Evolutionary conservation across 2,329 filamentous ascomycete species (phyloP).

Genomic region (Hawksworthiomyces lignivorus): DNA sequence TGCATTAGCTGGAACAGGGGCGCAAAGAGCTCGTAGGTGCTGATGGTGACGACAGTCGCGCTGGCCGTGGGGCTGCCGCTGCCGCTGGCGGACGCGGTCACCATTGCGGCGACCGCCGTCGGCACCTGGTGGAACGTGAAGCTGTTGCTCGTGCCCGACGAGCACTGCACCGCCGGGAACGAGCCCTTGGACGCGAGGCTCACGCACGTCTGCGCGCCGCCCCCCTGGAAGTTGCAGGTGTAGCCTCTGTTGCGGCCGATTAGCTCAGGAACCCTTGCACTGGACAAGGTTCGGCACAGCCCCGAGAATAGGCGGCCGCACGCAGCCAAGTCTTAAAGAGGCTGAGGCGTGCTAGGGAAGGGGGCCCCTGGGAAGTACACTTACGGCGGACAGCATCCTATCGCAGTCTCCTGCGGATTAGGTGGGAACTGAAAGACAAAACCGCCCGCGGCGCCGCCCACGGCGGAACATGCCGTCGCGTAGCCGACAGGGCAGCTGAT

Average conservation of each 20-base stretch:
- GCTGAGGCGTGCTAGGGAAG: too few relatives aligned
- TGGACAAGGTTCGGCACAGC: too few relatives aligned
- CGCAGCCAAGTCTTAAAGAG: too few relatives aligned
- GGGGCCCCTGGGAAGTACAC: too few relatives aligned
- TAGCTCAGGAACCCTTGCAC: too few relatives aligned
- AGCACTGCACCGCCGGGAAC: slow-evolving; percentile 16
- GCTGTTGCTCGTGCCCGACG: slow-evolving; percentile 14
- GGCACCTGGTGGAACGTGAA: slow-evolving; percentile 9
- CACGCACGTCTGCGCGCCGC: slow-evolving; percentile 10
- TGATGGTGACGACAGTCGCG: neutral
- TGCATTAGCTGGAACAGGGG: slow-evolving; percentile 25
- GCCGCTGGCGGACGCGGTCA: slow-evolving; percentile 9
- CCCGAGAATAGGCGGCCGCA: too few relatives aligned
- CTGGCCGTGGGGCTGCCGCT: neutral
- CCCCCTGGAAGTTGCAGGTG: neutral
- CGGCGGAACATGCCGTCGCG: slow-evolving; percentile 14
- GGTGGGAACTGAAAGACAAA: slow-evolving; percentile 23
- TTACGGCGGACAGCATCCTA: slow-evolving; percentile 25
- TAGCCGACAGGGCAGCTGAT: slow-evolving; percentile 16
- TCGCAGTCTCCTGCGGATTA: slow-evolving; percentile 21
- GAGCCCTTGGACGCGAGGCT: slow-evolving; percentile 13
- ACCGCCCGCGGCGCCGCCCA: slow-evolving; percentile 12
- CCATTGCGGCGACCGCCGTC: slow-evolving; percentile 13
- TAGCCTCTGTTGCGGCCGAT: too few relatives aligned
- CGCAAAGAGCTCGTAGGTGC: slow-evolving; percentile 15